A percentile compares a stretch with the other conserved stretches of the same genome.
Conservation (phyloP, 208 protist genomes). For the Trypanosoma lewisi region DNA sequence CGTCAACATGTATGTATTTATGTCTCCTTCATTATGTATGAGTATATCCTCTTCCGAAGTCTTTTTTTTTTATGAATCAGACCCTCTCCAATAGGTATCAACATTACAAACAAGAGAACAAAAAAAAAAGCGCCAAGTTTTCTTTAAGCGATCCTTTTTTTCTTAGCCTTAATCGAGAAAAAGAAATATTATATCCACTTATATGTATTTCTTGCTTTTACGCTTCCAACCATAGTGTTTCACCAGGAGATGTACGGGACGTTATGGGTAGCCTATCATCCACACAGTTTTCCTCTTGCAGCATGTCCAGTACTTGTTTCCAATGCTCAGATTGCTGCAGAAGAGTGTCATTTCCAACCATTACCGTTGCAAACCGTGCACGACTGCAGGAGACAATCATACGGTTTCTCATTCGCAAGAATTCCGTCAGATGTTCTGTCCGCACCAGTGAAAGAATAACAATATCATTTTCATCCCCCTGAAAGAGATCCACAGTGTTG, state of each 20-base stretch:
- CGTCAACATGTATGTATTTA: not conserved
- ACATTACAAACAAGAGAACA: not conserved
- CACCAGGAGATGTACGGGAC: slow-evolving; percentile 25
- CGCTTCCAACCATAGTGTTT: slow-evolving; percentile 29
- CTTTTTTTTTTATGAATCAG: slow-evolving; percentile 5
- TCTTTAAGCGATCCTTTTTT: not conserved
- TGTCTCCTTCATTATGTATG: not conserved
- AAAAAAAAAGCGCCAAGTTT: not conserved
- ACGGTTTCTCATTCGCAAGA: slow-evolving; percentile 91
- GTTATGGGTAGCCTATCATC: slow-evolving; percentile 75
- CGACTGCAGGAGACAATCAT: slow-evolving; percentile 94
- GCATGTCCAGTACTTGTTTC: slow-evolving; percentile 59
- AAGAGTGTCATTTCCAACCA: slow-evolving; percentile 81
- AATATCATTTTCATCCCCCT: slow-evolving; percentile 95
- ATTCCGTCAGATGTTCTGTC: slow-evolving; percentile 93
- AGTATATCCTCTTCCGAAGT: not conserved
- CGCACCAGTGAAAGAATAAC: slow-evolving; percentile 94
- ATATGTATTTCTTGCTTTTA: slow-evolving; percentile 3
- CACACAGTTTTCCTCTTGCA: slow-evolving; percentile 54
- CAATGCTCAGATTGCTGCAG: slow-evolving; percentile 78
- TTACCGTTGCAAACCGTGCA: slow-evolving; percentile 88
- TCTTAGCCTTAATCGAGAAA: too few species aligned
- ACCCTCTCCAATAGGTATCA: not conserved
- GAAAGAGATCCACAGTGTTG: slow-evolving; percentile 94
- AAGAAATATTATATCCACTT: not conserved